phyloP scores from a whole-genome alignment of 2,329 filamentous ascomycete genomes.

The Aspergillus calidoustus region DNA sequence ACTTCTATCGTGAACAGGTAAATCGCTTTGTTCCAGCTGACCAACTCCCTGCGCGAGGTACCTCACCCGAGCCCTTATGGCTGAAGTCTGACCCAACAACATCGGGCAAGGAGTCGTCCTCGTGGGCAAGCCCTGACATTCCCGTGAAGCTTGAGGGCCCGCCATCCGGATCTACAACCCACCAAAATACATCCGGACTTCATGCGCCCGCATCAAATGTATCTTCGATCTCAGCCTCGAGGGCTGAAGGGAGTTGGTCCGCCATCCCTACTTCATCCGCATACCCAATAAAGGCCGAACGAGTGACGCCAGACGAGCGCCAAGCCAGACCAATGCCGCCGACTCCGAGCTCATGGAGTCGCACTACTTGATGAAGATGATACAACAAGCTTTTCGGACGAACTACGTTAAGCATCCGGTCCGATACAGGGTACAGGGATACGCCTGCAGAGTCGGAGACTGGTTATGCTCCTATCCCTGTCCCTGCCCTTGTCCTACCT shows the following conservation, averaged over 20 bases:
- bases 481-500: neutral
- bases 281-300: conserved; percentile 16
- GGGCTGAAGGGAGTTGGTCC: conserved; percentile 21
- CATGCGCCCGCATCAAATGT: neutral
- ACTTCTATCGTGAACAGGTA: conserved; percentile 45
- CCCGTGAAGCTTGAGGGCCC: conserved; percentile 15
- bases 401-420: neutral
- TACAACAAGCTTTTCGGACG: neutral
- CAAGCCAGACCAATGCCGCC: conserved; percentile 23
- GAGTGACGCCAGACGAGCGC: conserved; percentile 18
- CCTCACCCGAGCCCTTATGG: conserved; percentile 33
- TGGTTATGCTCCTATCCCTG: neutral
- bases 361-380: conserved; percentile 5
- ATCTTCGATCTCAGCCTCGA: conserved; percentile 1
- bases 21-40: conserved; percentile 31
- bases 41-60: conserved; percentile 36
- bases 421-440: neutral
- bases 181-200: conserved; percentile 8
- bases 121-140: conserved; percentile 20
- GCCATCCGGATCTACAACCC: neutral
- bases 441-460: neutral
- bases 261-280: conserved; percentile 13
- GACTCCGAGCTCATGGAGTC: conserved; percentile 25
- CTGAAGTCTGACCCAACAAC: conserved; percentile 15
- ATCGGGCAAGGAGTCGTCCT: conserved; percentile 19